Conservation (phyloP, 176 grass and related monocot genomes). For the Paspalum vaginatum region DNA sequence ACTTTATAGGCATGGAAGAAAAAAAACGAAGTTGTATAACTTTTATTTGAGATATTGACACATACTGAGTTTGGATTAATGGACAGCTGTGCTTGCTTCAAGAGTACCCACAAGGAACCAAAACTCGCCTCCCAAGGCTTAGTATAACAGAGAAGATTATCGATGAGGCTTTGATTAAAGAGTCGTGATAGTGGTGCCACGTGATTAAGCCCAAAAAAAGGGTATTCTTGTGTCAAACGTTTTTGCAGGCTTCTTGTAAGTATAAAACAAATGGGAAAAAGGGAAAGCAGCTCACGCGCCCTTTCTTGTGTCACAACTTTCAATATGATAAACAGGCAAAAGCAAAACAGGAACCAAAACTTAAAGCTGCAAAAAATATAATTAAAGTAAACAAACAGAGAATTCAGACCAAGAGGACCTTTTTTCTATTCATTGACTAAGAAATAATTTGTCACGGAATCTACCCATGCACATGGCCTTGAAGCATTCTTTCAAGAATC, state of each 20-base stretch:
- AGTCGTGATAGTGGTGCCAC: slow-evolving; percentile 39
- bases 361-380: slow-evolving; percentile 56
- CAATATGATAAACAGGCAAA: slow-evolving; percentile 49
- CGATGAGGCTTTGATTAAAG: slow-evolving; percentile 54
- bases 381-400: slow-evolving; percentile 48
- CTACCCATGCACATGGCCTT: slow-evolving; percentile 47
- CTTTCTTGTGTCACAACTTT: slow-evolving; percentile 39
- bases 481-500: slow-evolving; percentile 21
- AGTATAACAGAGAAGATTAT: slow-evolving; percentile 44
- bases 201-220: slow-evolving; percentile 36
- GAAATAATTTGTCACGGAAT: slow-evolving; percentile 35
- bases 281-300: slow-evolving; percentile 36
- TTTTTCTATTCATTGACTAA: slow-evolving; percentile 44
- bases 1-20: neutral
- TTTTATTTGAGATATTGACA: slow-evolving; percentile 11
- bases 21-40: neutral
- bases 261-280: slow-evolving; percentile 48
- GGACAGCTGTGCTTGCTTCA: slow-evolving; percentile 29
- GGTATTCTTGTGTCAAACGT: slow-evolving; percentile 10
- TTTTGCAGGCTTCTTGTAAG: slow-evolving; percentile 42
- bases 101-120: slow-evolving; percentile 45
- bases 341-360: slow-evolving; percentile 43
- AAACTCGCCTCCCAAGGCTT: slow-evolving; percentile 42
- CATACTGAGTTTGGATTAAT: slow-evolving; percentile 25
- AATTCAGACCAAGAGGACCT: slow-evolving; percentile 36